Conservation (phyloP, 139 green algal species). For the Micromonas pusilla region DNA sequence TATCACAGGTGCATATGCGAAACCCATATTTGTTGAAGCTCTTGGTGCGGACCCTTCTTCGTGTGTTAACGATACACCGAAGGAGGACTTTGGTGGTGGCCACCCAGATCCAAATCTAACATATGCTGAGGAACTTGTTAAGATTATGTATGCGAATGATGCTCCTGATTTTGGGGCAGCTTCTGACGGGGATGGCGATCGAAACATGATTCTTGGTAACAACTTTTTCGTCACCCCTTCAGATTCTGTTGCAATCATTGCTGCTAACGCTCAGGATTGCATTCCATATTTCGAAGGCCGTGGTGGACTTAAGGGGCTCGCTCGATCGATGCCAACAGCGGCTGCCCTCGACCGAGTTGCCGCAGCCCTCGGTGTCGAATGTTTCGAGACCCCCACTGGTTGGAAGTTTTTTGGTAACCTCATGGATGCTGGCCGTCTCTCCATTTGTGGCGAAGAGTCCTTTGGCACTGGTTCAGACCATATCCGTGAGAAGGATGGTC, state of each 20-base stretch:
- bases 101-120: constrained; percentile 99
- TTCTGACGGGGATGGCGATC: constrained; percentile 76
- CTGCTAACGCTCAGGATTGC: constrained; percentile 82
- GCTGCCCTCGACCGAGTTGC: constrained; percentile 93
- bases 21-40: constrained; percentile 79
- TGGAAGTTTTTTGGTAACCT: constrained; percentile 64
- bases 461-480: constrained; percentile 96
- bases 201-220: constrained; percentile 98
- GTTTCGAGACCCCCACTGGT: constrained; percentile 88
- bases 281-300: constrained; percentile 93
- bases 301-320: constrained; percentile 90
- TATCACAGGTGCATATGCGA: constrained; percentile 91
- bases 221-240: constrained; percentile 96
- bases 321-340: constrained; percentile 93
- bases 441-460: constrained; percentile 83
- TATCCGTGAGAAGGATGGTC: constrained; percentile 80
- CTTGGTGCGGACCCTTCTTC: constrained; percentile 36
- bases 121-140: constrained; percentile 94
- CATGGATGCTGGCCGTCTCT: constrained; percentile 50
- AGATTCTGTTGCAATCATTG: constrained; percentile 97
- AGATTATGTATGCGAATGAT: constrained; percentile 67
- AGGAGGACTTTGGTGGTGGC: constrained; percentile 88
- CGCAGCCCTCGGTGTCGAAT: constrained; percentile 57
- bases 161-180: constrained; percentile 69
- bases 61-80: constrained; percentile 21